phyloP scores from a whole-genome alignment of 768 basidiomycete species.

The Gloeophyllum trabeum region DNA sequence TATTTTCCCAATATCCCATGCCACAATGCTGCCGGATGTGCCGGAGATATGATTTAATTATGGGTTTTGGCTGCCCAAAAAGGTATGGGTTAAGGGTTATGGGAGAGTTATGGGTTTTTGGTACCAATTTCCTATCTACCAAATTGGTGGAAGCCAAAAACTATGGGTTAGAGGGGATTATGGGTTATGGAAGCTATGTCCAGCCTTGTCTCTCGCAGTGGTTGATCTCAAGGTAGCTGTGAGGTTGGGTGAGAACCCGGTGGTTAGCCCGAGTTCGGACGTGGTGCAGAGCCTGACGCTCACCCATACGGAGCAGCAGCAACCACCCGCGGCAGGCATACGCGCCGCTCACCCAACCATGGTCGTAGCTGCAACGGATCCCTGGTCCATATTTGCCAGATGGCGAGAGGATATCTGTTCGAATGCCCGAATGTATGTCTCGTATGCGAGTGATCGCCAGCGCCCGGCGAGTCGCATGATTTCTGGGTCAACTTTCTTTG shows the following conservation, averaged over 20 bases:
- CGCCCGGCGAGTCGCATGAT: constrained; percentile 21
- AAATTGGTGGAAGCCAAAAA: no score
- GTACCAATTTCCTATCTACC: no score
- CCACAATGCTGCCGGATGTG: no score
- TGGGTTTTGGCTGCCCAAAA: no score
- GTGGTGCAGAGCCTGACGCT: neutral
- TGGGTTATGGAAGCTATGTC: no score
- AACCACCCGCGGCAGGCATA: neutral
- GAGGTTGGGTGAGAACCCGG: neutral
- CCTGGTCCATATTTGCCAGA: constrained; percentile 3
- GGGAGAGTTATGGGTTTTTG: no score
- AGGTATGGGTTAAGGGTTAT: no score
- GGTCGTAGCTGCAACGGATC: neutral
- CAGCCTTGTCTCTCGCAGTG: neutral
- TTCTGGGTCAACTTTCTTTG: constrained; percentile 20
- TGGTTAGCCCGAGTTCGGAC: neutral
- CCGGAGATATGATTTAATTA: no score
- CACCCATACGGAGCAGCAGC: neutral
- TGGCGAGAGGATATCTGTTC: constrained; percentile 19
- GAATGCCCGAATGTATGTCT: constrained; percentile 25
- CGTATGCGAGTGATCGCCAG: constrained; percentile 27
- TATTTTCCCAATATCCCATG: no score
- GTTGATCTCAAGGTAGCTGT: neutral
- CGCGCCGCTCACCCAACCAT: constrained; percentile 6
- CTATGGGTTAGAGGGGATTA: no score